Conservation (phyloP, 192 early-diverging fungal species). For the Allomyces arbusculus region DNA sequence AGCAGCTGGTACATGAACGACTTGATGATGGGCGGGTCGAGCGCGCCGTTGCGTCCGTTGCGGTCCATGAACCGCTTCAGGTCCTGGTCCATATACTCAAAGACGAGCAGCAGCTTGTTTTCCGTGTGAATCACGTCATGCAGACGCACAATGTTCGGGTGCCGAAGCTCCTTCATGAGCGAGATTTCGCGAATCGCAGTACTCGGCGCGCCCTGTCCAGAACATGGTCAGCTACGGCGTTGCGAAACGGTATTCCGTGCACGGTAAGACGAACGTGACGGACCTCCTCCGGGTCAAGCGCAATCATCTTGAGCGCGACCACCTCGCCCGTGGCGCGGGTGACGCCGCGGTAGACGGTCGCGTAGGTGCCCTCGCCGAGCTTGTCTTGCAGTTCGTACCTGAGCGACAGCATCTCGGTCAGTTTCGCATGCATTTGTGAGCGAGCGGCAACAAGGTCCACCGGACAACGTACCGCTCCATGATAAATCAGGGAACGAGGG, state of each 20-base stretch:
- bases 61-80: constrained; percentile 72
- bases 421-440: too few relatives aligned
- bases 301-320: constrained; percentile 92
- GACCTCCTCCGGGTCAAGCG: constrained; percentile 39
- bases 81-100: constrained; percentile 76
- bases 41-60: constrained; percentile 37
- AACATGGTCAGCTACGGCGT: background rate
- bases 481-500: too few relatives aligned
- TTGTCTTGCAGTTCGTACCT: constrained; percentile 67
- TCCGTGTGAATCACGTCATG: constrained; percentile 71
- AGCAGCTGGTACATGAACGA: constrained; percentile 64
- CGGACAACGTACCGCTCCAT: too few relatives aligned
- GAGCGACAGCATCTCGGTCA: too few relatives aligned
- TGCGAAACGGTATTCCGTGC: constrained; percentile 1
- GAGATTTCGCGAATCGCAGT: constrained; percentile 98
- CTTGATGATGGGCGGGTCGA: constrained; percentile 47
- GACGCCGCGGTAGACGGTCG: constrained; percentile 69
- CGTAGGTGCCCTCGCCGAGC: constrained; percentile 95
- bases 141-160: constrained; percentile 71
- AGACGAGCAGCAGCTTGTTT: constrained; percentile 63
- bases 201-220: constrained; percentile 81
- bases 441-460: too few relatives aligned
- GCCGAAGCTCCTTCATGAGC: constrained; percentile 87
- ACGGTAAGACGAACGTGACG: constrained; percentile 3
- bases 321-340: constrained; percentile 54